These are phyloP conservation scores for Protomyces gravidus DNA, from an alignment of 1,139 yeast species.

Conservation along the genomic window DNA sequence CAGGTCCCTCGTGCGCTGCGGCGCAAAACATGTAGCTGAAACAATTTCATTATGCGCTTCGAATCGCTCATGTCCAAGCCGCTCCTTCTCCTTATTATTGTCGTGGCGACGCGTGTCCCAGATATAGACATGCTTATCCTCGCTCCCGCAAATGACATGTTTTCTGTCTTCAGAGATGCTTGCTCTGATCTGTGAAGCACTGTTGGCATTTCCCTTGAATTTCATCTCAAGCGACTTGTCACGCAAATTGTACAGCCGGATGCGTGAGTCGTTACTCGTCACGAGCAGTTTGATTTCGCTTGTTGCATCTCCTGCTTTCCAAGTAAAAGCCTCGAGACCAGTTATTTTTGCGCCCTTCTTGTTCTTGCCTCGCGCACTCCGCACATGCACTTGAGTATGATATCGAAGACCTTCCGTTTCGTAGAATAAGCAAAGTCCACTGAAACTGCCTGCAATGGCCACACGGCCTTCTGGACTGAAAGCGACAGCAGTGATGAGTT, in stretches of 20 bases:
- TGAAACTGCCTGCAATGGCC: constrained; percentile 74
- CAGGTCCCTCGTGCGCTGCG: constrained; percentile 60
- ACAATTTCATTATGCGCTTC: constrained; percentile 73
- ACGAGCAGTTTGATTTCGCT: constrained; percentile 36
- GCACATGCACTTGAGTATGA: constrained; percentile 54
- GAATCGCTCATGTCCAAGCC: constrained; percentile 35
- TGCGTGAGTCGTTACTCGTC: constrained; percentile 74
- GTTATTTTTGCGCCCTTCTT: constrained; percentile 50
- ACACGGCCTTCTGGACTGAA: constrained; percentile 66
- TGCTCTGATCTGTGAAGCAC: constrained; percentile 68
- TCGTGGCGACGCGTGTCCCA: constrained; percentile 49
- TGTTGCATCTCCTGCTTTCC: constrained; percentile 34
- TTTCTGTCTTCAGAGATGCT: constrained; percentile 53
- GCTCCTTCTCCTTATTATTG: constrained; percentile 30
- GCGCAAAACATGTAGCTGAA: constrained; percentile 76
- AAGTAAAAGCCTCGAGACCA: constrained; percentile 43
- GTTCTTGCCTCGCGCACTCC: constrained; percentile 34
- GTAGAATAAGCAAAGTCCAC: constrained; percentile 62
- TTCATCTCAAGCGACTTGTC: constrained; percentile 58
- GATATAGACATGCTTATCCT: constrained; percentile 52
- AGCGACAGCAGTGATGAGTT: constrained; percentile 61
- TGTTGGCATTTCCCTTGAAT: constrained; percentile 69
- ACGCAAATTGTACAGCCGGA: constrained; percentile 61
- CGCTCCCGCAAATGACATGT: constrained; percentile 47
- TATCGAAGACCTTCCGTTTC: constrained; percentile 63